Base-by-base conservation (phyloP, 257 asterid genomes). In the Gardenia jasminoides region DNA sequence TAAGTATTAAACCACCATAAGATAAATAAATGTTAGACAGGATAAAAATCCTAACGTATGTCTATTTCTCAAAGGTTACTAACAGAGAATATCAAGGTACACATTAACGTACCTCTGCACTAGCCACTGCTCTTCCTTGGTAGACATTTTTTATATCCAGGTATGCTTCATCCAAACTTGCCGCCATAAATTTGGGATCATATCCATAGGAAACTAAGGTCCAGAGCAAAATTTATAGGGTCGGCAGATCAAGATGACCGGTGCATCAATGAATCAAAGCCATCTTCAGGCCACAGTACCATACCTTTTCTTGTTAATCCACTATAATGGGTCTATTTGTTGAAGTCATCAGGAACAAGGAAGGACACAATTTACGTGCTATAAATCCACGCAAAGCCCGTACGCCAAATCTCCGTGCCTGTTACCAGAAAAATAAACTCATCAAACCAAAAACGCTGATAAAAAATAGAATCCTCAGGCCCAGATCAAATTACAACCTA, bases 381-480 rank as follows among this genome's bases (percentile, higher is more conserved):
- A 95, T 95, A 75, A 95, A 95, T 68, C 99, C 99, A 75, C 97
- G 99, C 98, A 95, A 93, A 36, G 99, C 99, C 80, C 99, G 91
- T 54, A 95, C 98, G 52, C 99, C 98, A 83, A 88, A 95, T 80
- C 87, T 92, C 73, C 99, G 85, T 73, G 99, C 99, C 99, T 95
- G 88, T 54, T 78, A 83, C 64, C 76, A 85, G 30, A 31, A n/a
- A 58, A 78, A 74, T 61, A 74, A 83, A 19, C 30, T 62, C 58
- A 62, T 74, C 76, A 50, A 74, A 50, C 44, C 50, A 33, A 47
- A 20, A 5, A 26, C 41, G 41, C 3, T 12, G 6, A 19, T 72
- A 16, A 0, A 28, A 28, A 26, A 48, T 11, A 72, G 52, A 9
- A 46, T 72, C 26, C 7, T 72, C 50, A 46, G 28, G 30, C 76